Percentiles rank a stretch among this genome's conserved stretches.
phyloP scores from a whole-genome alignment of 768 basidiomycete genomes.

The Phallus indusiatus region DNA sequence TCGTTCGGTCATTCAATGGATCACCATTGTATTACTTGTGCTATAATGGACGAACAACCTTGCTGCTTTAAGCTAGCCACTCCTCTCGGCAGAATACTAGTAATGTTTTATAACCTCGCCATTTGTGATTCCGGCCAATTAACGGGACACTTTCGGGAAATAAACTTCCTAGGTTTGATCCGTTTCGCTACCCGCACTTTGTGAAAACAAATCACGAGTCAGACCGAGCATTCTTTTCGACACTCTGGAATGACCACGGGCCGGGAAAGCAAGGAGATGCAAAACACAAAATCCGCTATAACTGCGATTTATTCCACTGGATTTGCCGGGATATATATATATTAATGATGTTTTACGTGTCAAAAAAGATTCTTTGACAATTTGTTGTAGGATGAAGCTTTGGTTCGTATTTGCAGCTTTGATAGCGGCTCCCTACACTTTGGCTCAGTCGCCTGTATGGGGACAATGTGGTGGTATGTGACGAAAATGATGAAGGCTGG shows the following conservation, averaged over 20 bases:
- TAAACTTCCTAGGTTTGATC: background rate
- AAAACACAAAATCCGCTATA: background rate
- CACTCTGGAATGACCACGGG: background rate
- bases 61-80: too few relatives aligned
- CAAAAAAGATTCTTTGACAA: too few relatives aligned
- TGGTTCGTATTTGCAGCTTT: background rate
- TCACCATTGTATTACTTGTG: too few relatives aligned
- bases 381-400: constrained; percentile 1
- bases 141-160: background rate
- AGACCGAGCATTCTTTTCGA: background rate
- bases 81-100: too few relatives aligned
- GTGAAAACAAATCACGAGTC: background rate
- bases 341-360: background rate
- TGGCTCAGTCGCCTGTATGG: constrained; percentile 4
- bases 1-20: too few relatives aligned
- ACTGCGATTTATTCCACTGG: background rate
- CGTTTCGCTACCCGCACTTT: background rate
- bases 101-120: background rate
- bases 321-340: background rate
- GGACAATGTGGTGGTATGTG: constrained; percentile 9
- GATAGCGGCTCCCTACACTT: background rate
- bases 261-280: background rate
- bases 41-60: too few relatives aligned
- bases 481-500: background rate
- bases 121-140: background rate